Conservation (phyloP, 31 red algal species). For the Asparagopsis taxiformis region DNA sequence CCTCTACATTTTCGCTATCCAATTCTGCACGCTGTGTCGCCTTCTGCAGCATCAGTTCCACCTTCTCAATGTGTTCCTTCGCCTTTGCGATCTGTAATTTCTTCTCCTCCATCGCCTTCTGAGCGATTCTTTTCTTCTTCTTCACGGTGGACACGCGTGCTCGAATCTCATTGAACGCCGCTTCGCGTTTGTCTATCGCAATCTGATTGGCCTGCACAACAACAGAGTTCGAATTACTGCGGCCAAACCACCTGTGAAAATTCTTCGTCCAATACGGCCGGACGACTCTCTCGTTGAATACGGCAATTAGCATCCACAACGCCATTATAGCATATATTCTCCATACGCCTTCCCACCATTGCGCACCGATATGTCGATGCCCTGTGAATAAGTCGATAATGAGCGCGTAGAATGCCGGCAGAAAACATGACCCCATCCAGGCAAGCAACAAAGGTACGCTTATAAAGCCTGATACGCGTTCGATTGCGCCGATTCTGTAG, state of each 20-base stretch:
- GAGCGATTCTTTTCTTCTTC: slow-evolving; percentile 8
- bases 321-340: slow-evolving; percentile 31
- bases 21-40: background rate
- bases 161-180: slow-evolving; percentile 19
- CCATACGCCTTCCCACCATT: slow-evolving; percentile 20
- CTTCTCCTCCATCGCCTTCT: slow-evolving; percentile 3
- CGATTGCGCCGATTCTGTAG: background rate
- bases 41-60: background rate
- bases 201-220: slow-evolving; percentile 14
- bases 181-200: slow-evolving; percentile 12
- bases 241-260: slow-evolving; percentile 7
- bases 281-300: slow-evolving; percentile 24
- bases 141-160: slow-evolving; percentile 7
- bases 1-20: background rate
- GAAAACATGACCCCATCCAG: slow-evolving; percentile 2
- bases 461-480: background rate
- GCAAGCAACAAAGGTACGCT: background rate
- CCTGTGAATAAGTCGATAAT: slow-evolving; percentile 34
- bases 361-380: slow-evolving; percentile 15
- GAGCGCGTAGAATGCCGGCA: slow-evolving; percentile 14
- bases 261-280: slow-evolving; percentile 36
- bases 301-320: slow-evolving; percentile 21
- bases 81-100: background rate
- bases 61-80: background rate
- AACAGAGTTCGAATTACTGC: slow-evolving; percentile 7